Evolutionary conservation across 306 rosid genomes (phyloP), one percentile per base, ranked within the genome.

Genomic region (Quercus bicolor): DNA sequence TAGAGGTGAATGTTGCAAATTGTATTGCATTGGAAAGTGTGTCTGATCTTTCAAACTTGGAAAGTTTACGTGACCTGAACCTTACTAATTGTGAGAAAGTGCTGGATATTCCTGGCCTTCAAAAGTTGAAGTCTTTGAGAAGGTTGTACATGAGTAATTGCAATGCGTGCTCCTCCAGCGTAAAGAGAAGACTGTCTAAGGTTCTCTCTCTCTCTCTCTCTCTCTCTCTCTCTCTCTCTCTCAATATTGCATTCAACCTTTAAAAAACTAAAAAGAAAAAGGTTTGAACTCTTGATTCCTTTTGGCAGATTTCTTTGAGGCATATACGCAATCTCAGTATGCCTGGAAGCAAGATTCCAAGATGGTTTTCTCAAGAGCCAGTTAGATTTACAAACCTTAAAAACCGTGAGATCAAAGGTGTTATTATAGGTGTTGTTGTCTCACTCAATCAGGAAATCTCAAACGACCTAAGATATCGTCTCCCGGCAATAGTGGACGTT

Each of bases 291-390:
- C 45, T 7, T 3, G 53, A 2, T 48, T 48, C 1, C 0, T 48
- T 48, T 48, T 48, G 53, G 83, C 88, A 91, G 97, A 70, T 80
- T 23, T 81, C 86, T 61, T 26, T 89, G 74, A 88, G 91, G 86
- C 82, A 91, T 37, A 45, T 86, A 23, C 66, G 65, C 62, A 84
- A 73, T 82, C 78, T 91, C 66, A 86, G 87, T 75, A 91, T 87
- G 81, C 97, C 91, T 6, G 94, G 97, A 82, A 76, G 78, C 72
- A 79, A 54, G 73, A 79, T 91, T 64, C 97, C 97, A 6, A 48
- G 53, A 0, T 90, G 94, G 92, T 82, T 90, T 75, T 79, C 85
- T 54, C 74, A 80, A 75, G 74, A 78, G 71, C 43, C 53, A 31
- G 78, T 88, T 3, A 80, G 68, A 71, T 87, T 86, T 75, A 68